phyloP scores from a whole-genome alignment of 352 stramenopile genomes.

The Pythium pyrilobum region DNA sequence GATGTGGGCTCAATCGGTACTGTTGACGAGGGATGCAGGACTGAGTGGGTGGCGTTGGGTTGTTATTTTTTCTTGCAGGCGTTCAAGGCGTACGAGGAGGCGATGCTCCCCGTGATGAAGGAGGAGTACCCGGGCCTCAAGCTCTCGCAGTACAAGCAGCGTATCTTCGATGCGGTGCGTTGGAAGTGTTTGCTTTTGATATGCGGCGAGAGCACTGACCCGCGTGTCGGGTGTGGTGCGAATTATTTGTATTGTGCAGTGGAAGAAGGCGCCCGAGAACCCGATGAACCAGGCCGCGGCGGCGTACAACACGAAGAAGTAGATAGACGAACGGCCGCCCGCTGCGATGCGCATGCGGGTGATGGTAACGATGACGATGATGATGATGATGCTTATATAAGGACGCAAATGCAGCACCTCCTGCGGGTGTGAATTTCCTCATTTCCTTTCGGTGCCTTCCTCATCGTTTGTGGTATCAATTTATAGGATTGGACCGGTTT shows the following conservation, averaged over 20 bases:
- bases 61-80: constrained; percentile 18
- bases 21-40: background rate
- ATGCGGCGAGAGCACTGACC: no score
- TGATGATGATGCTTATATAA: background rate
- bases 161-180: constrained; percentile 68
- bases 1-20: no score
- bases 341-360: no score
- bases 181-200: constrained; percentile 1
- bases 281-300: constrained; percentile 68
- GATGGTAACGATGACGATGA: background rate
- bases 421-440: no score
- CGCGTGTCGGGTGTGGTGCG: no score
- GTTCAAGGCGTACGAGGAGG: constrained; percentile 79
- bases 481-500: no score
- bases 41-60: background rate
- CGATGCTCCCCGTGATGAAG: constrained; percentile 61
- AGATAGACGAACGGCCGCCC: constrained; percentile 24
- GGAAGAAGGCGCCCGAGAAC: constrained; percentile 72
- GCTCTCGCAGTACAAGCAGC: constrained; percentile 81
- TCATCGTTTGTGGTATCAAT: background rate
- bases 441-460: no score
- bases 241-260: constrained; percentile 36
- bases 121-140: constrained; percentile 71
- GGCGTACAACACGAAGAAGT: constrained; percentile 77
- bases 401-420: no score